Base-by-base conservation (phyloP, 2,329 filamentous ascomycete genomes). In the Verticillium nonalfalfae region DNA sequence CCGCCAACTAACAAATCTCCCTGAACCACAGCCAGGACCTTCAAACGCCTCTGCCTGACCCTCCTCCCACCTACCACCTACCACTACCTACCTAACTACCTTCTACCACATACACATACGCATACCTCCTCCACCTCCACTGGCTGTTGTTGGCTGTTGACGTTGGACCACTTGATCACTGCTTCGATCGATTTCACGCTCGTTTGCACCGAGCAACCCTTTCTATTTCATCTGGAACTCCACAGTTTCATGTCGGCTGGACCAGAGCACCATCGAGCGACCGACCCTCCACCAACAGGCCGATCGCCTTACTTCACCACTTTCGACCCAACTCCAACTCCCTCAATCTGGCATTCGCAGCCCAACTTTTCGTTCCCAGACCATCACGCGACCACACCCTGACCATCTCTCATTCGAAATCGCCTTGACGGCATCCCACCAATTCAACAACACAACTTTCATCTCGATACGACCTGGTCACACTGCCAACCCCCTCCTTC, bases 1-100 rank as follows among this genome's bases (percentile, higher is more conserved):
- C 38, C 40, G 36, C 31, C 57, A 39, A 50, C 57, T 50, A 58
- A 50, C 57, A 50, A 50, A 34, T 58, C 57, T 58, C 57, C 57
- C 57, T 58, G 57, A 15, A 58, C 57, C 39, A 58, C 36, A 45
- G 57, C 38, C 40, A 45, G 21, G 35, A 58, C 35, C 57, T 50
- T 50, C 57, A 58, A 58, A 52, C 45, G 18, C 45, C 45, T 21
- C 39, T 40, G 39, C 39, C 39, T n/a, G 39, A 40, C 39, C 39
- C 39, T 40, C 39, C 14, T 11, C 36, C 36, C 36, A 38, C 36
- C 36, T 31, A 38, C 36, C 36, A 38, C 36, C 36, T 31, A 38
- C 36, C 36, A 38, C 36, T 31, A 31, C 26, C 26, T 31, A 31
- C 26, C 26, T 21, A 21, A 21, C 21, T 21, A 21, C 38, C 4